A percentile compares a stretch with the other conserved stretches of the same genome.
Conservation (phyloP, 192 early-diverging fungal genomes). For the Coemansia sp. region DNA sequence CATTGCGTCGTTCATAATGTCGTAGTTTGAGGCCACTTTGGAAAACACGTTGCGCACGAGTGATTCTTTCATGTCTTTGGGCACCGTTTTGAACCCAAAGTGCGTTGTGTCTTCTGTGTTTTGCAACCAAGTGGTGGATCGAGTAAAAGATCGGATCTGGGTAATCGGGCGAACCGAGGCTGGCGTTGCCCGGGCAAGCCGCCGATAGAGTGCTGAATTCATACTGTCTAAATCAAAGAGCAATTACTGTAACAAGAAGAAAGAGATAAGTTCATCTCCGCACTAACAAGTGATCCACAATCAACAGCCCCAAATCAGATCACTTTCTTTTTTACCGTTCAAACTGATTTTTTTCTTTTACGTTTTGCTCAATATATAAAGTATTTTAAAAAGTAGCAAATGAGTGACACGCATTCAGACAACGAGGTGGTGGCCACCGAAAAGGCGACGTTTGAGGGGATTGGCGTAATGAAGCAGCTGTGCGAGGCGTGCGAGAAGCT, state of each 20-base stretch:
- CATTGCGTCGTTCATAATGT: slow-evolving; percentile 98
- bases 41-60: slow-evolving; percentile 89
- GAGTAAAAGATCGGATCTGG: background rate
- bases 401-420: background rate
- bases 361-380: background rate
- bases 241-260: background rate
- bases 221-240: background rate
- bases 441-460: slow-evolving; percentile 36
- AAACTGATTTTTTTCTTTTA: background rate
- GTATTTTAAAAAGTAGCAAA: background rate
- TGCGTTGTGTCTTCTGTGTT: slow-evolving; percentile 62
- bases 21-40: slow-evolving; percentile 95
- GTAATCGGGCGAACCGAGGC: background rate
- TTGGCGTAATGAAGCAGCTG: slow-evolving; percentile 83
- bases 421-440: slow-evolving; percentile 1
- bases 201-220: background rate
- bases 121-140: background rate
- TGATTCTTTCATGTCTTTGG: slow-evolving; percentile 79
- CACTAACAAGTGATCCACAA: background rate
- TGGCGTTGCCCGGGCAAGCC: background rate
- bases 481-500: slow-evolving; percentile 87
- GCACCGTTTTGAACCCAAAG: slow-evolving; percentile 93
- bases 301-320: background rate
- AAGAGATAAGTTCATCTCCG: background rate
- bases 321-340: background rate